Evolutionary conservation across 176 grass and related monocot genomes (phyloP), one percentile per base, ranked within the genome.

Genomic region (Urochloa ruziziensis): DNA sequence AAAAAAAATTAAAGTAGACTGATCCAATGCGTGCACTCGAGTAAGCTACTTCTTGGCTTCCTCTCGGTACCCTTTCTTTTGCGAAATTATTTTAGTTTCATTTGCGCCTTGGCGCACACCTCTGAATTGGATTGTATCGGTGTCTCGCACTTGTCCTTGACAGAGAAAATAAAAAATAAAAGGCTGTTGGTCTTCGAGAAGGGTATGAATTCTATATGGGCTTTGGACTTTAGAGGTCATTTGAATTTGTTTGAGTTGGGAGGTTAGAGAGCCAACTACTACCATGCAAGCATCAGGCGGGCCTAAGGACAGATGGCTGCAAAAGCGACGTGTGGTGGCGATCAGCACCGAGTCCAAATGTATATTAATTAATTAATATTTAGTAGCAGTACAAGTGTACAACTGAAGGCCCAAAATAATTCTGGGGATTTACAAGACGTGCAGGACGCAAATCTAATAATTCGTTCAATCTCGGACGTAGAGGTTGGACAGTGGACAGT

Each of bases 181-280:
- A 46, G 7, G 8, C 0, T 21, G 67, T n/a, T 79, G 70, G 35
- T n/a, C 46, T 18, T 56, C 12, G 34, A 42, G 56, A 70, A 19
- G 16, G 73, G 18, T 73, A 18, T 54, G 42, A 64, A 65, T 12
- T 54, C 19, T 30, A 53, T 43, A 43, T 86, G 77, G 77, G 73
- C 57, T 74, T 74, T 86, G 5, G 33, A 73, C 2, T 42, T 35
- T 53, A 18, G 29, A 35, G 32, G 32, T 40, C 10, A 40, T 33
- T 53, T n/a, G n/a, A n/a, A 13, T 6, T 23, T 53, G 23, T 28
- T 28, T 37, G 64, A 15, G 7, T 30, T 69, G 10, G 43, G 40
- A 79, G 39, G 40, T 73, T 39, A 28, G 74, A 69, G 40, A 35
- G 46, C 68, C 46, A 86, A 56, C 68, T 2, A 56, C 58, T 2